Base-by-base conservation (phyloP, 768 basidiomycete genomes). In the Suillus sp. region DNA sequence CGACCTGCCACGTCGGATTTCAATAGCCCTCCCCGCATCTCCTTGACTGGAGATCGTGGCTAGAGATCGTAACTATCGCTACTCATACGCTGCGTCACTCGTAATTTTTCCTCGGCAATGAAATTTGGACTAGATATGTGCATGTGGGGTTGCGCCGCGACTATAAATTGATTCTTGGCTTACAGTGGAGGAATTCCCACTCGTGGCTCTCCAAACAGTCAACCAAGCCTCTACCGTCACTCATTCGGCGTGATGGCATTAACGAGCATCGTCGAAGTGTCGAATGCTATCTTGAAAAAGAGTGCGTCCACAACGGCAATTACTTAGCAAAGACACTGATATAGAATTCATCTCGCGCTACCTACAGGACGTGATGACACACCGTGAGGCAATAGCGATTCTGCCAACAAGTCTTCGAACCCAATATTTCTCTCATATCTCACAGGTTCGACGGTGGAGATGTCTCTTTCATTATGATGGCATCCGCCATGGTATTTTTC, bases 401-500 rank as follows among this genome's bases (percentile, higher is more conserved):
- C 38, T 45, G 18, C 25, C 30, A 55, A 42, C 25, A 25, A 63
- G 62, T 59, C 54, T 51, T 48, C 13, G 10, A 35, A 47, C 25
- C 68, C 57, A 70, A 42, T 45, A 14, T 65, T 25, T 38, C 45
- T 58, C 53, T 59, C 34, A 27, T 53, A 50, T 64, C 20, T 66
- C 40, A 25, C 68, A 90, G 88, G 66, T 92, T 86, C 74, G 83
- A 90, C 73, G 80, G 83, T 27, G 89, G 91, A 43, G 90, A 92
- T 78, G 74, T 91, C 18, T 77, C 86, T 18, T 92, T 91, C 74
- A 86, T 92, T 67, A 83, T 86, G 20, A 70, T 90, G 10, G 80
- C 86, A 32, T 87, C 87, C 27, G 84, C 85, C n/a, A 84, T 92
- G 79, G 91, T 92, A 14, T 80, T 83, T 59, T 86, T 91, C 78